Evolutionary conservation across 306 rosid genomes (phyloP), one percentile per base, ranked within the genome.

Genomic region (Amphicarpaea edgeworthii): DNA sequence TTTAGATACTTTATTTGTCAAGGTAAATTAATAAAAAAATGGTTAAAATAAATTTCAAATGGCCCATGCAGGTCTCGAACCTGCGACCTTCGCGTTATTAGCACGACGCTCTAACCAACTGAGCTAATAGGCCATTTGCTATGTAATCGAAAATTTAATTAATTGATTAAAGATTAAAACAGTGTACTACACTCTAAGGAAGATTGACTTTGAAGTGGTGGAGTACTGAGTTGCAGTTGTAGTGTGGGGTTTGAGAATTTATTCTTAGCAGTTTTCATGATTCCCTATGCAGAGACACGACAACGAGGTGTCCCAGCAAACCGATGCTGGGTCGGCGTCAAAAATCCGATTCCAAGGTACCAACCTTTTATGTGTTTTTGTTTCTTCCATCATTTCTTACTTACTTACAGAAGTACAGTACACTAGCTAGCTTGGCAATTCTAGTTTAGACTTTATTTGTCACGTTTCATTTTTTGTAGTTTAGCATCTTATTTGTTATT

Each of bases 271-370:
- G 55, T 80, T 80, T 47, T 68, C 69, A 42, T 79, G 61, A 2
- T 69, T 75, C 19, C 34, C 5, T 40, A 54, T 12, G 77, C 78
- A 94, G 96, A 60, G 93, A 82, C 68, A 83, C 98, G 12, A 89
- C 85, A 11, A 81, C 57, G 72, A 90, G 78, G 80, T 75, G 61
- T 76, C 97, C 96, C 17, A 70, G 45, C 79, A 75, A 79, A 42
- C 88, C 85, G 64, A 84, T 94, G 91, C 83, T 94, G 51, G 97
- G 98, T 34, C 79, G 82, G 53, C 96, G 95, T 71, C 76, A 84
- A 58, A 82, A 77, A 83, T 79, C 51, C 4, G 87, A 88, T 17
- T 87, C 82, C 17, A 79, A 88, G 93, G 96, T 90, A 68, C 15
- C 7, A 57, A 38, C 57, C 63, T 32, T 53, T 53, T 28, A 78